Percentiles rank a stretch among this genome's conserved stretches.
Evolutionary conservation across 1,284 basidiomycete species (phyloP).

Genomic region (Boletus nobilissimus): DNA sequence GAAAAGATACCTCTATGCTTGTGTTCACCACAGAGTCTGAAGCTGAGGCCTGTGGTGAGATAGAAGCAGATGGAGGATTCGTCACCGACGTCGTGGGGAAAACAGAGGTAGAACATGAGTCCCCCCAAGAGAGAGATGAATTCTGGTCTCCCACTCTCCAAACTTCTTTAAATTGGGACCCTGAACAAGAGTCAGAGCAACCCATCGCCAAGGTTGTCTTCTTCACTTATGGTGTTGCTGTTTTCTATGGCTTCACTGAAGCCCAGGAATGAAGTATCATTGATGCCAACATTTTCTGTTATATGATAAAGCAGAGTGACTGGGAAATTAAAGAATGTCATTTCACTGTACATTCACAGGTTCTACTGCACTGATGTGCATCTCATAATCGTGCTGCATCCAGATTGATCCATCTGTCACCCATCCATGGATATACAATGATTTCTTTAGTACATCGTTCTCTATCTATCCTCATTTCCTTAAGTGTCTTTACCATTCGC

Average conservation of each 20-base stretch:
- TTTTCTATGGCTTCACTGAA: constrained; percentile 88
- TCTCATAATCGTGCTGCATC: not conserved
- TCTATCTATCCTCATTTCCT: not conserved
- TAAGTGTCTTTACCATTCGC: constrained; percentile 12
- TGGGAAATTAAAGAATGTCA: constrained; percentile 95
- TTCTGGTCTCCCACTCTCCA: constrained; percentile 19
- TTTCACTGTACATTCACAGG: constrained; percentile 67
- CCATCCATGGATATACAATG: constrained; percentile 90
- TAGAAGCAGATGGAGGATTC: constrained; percentile 28
- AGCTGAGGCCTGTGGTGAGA: constrained; percentile 23
- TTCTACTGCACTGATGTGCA: not conserved
- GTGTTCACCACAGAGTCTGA: constrained; percentile 32
- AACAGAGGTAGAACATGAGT: constrained; percentile 29
- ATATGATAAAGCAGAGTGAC: constrained; percentile 69
- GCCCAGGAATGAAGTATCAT: constrained; percentile 81
- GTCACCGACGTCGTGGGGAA: constrained; percentile 27
- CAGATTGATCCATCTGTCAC: constrained; percentile 88
- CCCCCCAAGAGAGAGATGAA: not conserved
- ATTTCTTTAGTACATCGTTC: constrained; percentile 81
- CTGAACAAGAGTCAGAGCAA: constrained; percentile 43
- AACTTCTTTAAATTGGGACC: constrained; percentile 8
- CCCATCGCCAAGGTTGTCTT: constrained; percentile 87
- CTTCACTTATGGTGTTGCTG: constrained; percentile 87
- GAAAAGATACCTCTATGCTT: not conserved
- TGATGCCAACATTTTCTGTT: constrained; percentile 77